phyloP scores from a whole-genome alignment of 192 early-diverging fungal genomes.

The Lunasporangiospora selenospora region DNA sequence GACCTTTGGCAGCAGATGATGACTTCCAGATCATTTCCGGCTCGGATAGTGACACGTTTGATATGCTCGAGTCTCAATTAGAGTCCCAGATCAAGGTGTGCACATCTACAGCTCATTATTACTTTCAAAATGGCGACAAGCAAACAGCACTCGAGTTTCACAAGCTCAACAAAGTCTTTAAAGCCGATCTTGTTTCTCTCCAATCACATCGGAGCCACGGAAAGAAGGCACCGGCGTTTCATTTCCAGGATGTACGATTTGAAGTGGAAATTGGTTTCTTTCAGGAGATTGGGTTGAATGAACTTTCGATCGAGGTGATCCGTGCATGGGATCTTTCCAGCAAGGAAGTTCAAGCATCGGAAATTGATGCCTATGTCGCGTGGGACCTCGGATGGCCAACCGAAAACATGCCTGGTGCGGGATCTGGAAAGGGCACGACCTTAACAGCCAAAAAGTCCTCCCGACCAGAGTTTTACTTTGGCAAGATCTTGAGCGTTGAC shows the following conservation, averaged over 20 bases:
- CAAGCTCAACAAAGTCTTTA: conserved; percentile 64
- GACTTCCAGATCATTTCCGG: conserved; percentile 46
- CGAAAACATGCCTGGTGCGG: conserved; percentile 54
- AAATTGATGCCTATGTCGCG: conserved; percentile 69
- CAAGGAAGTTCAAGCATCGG: conserved; percentile 56
- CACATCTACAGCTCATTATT: conserved; percentile 47
- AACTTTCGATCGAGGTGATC: conserved; percentile 68
- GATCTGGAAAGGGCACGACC: conserved; percentile 72
- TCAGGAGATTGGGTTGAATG: conserved; percentile 66
- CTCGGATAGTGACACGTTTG: conserved; percentile 51
- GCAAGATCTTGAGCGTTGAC: conserved; percentile 63
- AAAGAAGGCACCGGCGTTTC: conserved; percentile 50
- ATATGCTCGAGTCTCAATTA: conserved; percentile 55
- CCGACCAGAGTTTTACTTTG: conserved; percentile 61
- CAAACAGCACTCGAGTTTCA: conserved; percentile 59
- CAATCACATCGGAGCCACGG: conserved; percentile 45
- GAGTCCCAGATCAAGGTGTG: conserved; percentile 63
- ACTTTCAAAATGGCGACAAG: conserved; percentile 56
- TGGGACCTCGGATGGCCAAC: conserved; percentile 84
- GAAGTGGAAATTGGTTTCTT: conserved; percentile 52
- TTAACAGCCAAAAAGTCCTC: conserved; percentile 47
- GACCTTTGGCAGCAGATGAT: conserved; percentile 23
- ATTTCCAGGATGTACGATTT: conserved; percentile 65
- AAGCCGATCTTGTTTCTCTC: conserved; percentile 60
- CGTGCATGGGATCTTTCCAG: conserved; percentile 61